These are phyloP conservation scores for Phycomyces blakesleeanus DNA, from an alignment of 192 early-diverging fungal genomes.

Conservation along the genomic window DNA sequence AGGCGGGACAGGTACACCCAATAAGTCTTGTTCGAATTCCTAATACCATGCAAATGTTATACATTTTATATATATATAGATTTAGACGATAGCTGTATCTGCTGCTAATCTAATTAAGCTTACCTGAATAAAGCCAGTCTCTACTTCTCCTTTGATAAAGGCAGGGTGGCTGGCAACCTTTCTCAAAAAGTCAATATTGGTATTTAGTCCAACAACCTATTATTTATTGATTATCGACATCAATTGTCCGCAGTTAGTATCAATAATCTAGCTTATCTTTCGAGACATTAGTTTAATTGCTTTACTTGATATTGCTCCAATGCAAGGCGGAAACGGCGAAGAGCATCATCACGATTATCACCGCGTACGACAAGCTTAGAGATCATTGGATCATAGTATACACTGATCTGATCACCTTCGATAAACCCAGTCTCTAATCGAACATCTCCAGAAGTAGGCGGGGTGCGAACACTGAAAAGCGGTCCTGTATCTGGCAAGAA, in stretches of 20 bases:
- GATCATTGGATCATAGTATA: conserved; percentile 96
- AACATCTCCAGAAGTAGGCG: conserved; percentile 55
- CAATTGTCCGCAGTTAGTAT: conserved; percentile 75
- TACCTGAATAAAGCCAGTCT: conserved; percentile 91
- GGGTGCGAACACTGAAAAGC: conserved; percentile 73
- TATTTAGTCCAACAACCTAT: conserved; percentile 85
- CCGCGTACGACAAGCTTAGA: conserved; percentile 90
- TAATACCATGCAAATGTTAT: conserved; percentile 16
- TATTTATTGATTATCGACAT: conserved; percentile 78
- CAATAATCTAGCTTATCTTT: conserved; percentile 74
- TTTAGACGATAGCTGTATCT: conserved; percentile 10
- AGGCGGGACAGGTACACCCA: conserved; percentile 32
- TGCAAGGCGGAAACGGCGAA: conserved; percentile 75
- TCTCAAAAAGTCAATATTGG: conserved; percentile 91
- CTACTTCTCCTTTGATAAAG: conserved; percentile 84
- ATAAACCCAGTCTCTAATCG: conserved; percentile 92
- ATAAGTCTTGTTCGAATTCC: conserved; percentile 66
- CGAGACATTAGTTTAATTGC: no score
- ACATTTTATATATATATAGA: conserved; percentile 4
- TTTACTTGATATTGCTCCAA: conserved; percentile 86
- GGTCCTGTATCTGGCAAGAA: conserved; percentile 95
- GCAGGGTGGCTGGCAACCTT: conserved; percentile 71
- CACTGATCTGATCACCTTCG: conserved; percentile 86
- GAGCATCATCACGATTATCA: conserved; percentile 74
- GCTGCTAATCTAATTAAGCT: conserved; percentile 12